Conservation (phyloP, 2,329 filamentous ascomycete genomes). For the Alternaria triticina region DNA sequence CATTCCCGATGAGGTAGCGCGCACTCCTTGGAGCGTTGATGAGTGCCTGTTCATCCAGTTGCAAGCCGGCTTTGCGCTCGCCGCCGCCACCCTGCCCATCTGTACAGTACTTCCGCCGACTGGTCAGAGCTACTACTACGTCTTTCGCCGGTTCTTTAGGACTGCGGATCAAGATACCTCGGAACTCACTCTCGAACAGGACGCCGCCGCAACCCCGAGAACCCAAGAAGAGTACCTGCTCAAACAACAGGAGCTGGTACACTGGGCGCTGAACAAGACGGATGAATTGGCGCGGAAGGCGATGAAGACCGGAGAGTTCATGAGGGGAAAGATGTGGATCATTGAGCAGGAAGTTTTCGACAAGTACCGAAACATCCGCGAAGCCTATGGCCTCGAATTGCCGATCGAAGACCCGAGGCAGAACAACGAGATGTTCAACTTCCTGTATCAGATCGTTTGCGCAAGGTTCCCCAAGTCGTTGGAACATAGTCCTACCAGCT, state of each 20-base stretch:
- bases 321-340: background rate
- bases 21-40: background rate
- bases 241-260: background rate
- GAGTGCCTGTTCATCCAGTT: background rate
- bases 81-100: background rate
- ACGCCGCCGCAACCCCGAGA: too few species aligned
- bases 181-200: too few species aligned
- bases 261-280: fast-evolving
- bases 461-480: background rate
- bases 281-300: background rate
- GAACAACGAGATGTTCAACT: fast-evolving
- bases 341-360: background rate
- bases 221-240: background rate
- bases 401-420: background rate
- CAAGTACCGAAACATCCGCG: background rate
- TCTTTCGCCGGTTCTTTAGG: too few species aligned
- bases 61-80: background rate
- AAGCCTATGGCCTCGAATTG: background rate
- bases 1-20: background rate
- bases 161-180: too few species aligned
- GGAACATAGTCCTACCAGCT: background rate
- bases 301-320: too few species aligned
- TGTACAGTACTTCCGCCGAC: background rate
- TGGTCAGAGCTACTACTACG: background rate
- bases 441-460: background rate